phyloP scores from a whole-genome alignment of 495 filamentous ascomycete genomes.

The Neurospora sp. region DNA sequence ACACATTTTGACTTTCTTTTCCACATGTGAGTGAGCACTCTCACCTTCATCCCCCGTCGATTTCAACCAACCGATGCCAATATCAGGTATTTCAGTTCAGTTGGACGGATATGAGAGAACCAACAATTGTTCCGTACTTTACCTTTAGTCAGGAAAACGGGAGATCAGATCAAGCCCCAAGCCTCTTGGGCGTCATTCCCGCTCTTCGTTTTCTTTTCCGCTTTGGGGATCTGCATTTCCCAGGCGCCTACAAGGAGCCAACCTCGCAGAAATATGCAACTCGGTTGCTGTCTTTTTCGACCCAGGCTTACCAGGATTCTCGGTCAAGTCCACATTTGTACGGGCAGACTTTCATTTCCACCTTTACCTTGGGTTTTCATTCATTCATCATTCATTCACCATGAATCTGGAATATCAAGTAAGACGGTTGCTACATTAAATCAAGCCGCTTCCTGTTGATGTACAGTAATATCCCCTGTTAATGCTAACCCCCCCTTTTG shows the following conservation, averaged over 20 bases:
- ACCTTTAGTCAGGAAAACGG: neutral
- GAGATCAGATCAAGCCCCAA: neutral
- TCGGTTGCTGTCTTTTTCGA: neutral
- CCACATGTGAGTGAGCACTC: neutral
- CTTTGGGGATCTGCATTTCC: neutral
- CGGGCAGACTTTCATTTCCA: neutral
- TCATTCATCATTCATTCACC: neutral
- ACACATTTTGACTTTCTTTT: neutral
- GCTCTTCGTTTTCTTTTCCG: neutral
- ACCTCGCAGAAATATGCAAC: neutral
- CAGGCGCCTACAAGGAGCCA: neutral
- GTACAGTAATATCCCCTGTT: too few relatives aligned
- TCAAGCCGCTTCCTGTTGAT: neutral
- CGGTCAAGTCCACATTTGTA: neutral
- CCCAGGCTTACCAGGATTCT: neutral
- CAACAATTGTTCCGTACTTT: neutral
- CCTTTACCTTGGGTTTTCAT: neutral
- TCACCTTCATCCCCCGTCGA: neutral
- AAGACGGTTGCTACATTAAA: neutral
- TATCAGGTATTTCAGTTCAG: neutral
- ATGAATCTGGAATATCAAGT: neutral
- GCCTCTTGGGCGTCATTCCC: neutral
- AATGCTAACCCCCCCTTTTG: too few relatives aligned
- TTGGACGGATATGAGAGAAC: neutral
- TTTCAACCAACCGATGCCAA: neutral